These are phyloP conservation scores for Aureobasidium sp. DNA, from an alignment of 2,329 filamentous ascomycete genomes.

Conservation along the genomic window DNA sequence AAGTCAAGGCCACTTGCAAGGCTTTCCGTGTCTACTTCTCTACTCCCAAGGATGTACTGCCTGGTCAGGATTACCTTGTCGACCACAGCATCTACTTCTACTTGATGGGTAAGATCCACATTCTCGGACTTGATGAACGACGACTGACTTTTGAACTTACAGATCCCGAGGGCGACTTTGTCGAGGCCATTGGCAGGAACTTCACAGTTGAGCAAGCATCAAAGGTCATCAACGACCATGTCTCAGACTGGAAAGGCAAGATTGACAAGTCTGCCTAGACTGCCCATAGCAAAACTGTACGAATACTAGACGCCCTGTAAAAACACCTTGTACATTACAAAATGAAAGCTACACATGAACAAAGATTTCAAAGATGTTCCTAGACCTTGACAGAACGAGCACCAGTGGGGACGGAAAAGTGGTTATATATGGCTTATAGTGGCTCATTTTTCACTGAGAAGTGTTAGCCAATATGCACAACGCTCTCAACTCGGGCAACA, in stretches of 20 bases:
- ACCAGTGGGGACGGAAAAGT: background rate
- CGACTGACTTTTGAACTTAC: no score
- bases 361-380: no score
- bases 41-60: conserved; percentile 78
- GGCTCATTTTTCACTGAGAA: no score
- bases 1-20: conserved; percentile 92
- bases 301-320: background rate
- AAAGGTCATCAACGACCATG: conserved; percentile 74
- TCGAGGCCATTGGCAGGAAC: conserved; percentile 91
- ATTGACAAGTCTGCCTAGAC: conserved; percentile 35
- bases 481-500: no score
- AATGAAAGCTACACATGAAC: background rate
- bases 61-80: conserved; percentile 92
- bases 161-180: conserved; percentile 96
- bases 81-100: conserved; percentile 99
- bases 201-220: conserved; percentile 83
- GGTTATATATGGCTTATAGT: no score
- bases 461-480: no score
- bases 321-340: background rate
- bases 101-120: conserved; percentile 80
- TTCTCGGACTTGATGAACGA: no score
- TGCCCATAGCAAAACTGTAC: background rate
- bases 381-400: no score
- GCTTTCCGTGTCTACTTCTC: conserved; percentile 96
- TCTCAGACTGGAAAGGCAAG: conserved; percentile 63